Evolutionary conservation across 176 grass and related monocot genomes (phyloP), one percentile per base, ranked within the genome.

Genomic region (Melocanna baccifera): DNA sequence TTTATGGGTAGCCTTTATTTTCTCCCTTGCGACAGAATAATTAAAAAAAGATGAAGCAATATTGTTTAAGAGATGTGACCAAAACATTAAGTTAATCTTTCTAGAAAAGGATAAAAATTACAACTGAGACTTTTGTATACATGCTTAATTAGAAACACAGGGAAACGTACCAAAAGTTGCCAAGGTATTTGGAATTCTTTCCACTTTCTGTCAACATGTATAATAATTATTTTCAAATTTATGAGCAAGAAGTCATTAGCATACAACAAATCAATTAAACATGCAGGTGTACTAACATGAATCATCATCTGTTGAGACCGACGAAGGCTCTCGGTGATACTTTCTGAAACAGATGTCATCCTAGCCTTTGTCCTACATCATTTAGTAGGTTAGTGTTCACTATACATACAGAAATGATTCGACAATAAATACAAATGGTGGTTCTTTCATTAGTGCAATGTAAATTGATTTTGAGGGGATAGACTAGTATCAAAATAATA

Each of bases 111-210:
- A 36, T 34, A 36, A 36, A 34, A 34, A 58, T 12, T 42, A 30
- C 19, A 47, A 22, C 7, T 22, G 13, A 61, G 43, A 16, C 4
- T 67, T 25, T n/a, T 82, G 26, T 6, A 40, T 36, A 84, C 26
- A 84, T 6, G 20, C 6, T 80, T 81, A 76, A 85, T 53, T 25
- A 82, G 32, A 62, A 47, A 30, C 55, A 20, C 5, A 2, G 3
- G 57, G 36, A 78, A 70, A 84, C 69, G 82, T 94, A 94, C 95
- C 95, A 67, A 94, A 87, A 63, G 95, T 97, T 66, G 82, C 62
- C 34, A 36, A 36, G 0, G 34, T 36, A 36, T 36, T 36, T 36
- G 34, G 4, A 5, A 0, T 36, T 36, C 90, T 90, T 89, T 94
- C 88, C 56, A 86, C 83, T 71, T 90, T 83, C 71, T 90, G 83